Evolutionary conservation across 1,284 basidiomycete species (phyloP).

Genomic region (Marasmius fiardii): DNA sequence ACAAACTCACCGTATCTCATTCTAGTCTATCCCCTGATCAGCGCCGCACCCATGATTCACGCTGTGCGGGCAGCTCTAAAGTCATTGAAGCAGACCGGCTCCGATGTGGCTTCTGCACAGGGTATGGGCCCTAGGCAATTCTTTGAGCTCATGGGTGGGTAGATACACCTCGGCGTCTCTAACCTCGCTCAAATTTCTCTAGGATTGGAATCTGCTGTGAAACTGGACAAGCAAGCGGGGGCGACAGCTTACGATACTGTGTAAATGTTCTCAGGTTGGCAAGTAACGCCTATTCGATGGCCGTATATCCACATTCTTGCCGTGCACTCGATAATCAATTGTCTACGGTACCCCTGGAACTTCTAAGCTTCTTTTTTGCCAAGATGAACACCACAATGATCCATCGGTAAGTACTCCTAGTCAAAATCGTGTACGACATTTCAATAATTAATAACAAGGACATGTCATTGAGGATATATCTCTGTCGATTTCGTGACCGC

Average conservation of each 20-base stretch:
- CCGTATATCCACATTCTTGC: no score
- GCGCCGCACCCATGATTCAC: slow-evolving; percentile 31
- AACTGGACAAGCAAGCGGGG: slow-evolving; percentile 5
- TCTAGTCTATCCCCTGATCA: slow-evolving; percentile 35
- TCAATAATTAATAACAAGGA: no score
- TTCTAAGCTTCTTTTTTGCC: no score
- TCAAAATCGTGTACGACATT: no score
- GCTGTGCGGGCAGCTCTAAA: slow-evolving; percentile 32
- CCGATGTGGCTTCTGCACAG: slow-evolving; percentile 28
- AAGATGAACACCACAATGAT: no score
- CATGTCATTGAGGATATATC: no score
- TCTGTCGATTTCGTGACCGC: no score
- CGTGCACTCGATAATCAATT: no score
- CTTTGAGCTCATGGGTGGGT: slow-evolving; percentile 32
- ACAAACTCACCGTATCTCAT: not conserved
- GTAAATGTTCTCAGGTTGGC: not conserved
- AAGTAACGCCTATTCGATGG: no score
- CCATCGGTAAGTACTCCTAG: no score
- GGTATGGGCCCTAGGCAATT: slow-evolving; percentile 34
- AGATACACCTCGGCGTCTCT: not conserved
- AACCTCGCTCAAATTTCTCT: not conserved
- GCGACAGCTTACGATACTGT: slow-evolving; percentile 1
- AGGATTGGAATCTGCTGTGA: slow-evolving; percentile 7
- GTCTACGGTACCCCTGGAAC: no score
- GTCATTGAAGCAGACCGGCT: slow-evolving; percentile 34